Conservation (phyloP, 2,329 filamentous ascomycete genomes). For the Fusarium robinianum region DNA sequence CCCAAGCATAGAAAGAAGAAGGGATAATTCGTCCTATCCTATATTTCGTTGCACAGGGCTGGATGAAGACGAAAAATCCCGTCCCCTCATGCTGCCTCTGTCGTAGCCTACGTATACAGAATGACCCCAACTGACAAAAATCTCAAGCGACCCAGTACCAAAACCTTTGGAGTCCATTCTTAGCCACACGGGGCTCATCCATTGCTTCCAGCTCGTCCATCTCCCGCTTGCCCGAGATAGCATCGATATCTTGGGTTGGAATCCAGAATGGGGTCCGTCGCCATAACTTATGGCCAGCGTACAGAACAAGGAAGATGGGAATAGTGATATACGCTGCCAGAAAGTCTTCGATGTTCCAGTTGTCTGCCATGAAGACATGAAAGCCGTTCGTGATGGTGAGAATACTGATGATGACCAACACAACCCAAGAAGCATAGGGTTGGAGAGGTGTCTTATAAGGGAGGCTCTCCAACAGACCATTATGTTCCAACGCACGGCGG, state of each 20-base stretch:
- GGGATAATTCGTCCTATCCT: too few relatives aligned
- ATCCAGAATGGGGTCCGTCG: conserved; percentile 10
- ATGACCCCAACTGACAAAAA: too few relatives aligned
- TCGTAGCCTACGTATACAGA: too few relatives aligned
- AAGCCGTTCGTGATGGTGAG: conserved; percentile 77
- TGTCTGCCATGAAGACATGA: conserved; percentile 68
- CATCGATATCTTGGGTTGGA: conserved; percentile 4
- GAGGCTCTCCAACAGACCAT: conserved; percentile 52
- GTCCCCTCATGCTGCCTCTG: too few relatives aligned
- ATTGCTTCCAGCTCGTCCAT: conserved; percentile 13
- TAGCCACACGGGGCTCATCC: conserved; percentile 8
- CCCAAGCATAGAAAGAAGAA: too few relatives aligned
- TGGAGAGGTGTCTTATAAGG: conserved; percentile 59
- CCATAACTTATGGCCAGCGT: conserved; percentile 60
- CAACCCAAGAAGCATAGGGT: conserved; percentile 67
- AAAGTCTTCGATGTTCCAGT: conserved; percentile 68
- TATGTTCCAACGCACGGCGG: conserved; percentile 53
- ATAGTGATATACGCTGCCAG: conserved; percentile 66
- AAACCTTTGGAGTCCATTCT: conserved; percentile 8
- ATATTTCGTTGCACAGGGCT: too few relatives aligned
- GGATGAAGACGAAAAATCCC: too few relatives aligned
- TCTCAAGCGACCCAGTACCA: conserved; percentile 13
- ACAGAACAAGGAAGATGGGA: conserved; percentile 63
- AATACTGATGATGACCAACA: conserved; percentile 61
- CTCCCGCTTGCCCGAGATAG: conserved; percentile 14